Conservation (phyloP, 441 rosid species). For the Omphalea diandra region DNA sequence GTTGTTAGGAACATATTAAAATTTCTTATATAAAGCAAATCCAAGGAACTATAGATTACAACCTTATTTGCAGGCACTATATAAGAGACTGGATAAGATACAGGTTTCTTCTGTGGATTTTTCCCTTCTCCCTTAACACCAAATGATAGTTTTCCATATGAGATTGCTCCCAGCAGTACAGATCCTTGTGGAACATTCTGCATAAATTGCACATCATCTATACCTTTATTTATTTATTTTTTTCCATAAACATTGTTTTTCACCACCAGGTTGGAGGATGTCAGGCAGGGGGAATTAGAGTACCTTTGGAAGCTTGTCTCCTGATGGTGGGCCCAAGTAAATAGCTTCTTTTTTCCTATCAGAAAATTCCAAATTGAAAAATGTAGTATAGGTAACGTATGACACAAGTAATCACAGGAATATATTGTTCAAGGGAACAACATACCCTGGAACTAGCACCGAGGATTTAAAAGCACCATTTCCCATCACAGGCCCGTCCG, state of each 20-base stretch:
- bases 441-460: conserved; percentile 84
- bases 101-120: conserved; percentile 68
- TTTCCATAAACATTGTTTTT: background rate
- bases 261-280: background rate
- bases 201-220: conserved; percentile 28
- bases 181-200: conserved; percentile 89
- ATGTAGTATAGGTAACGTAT: conserved; percentile 10
- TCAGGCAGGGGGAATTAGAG: conserved; percentile 15
- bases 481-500: conserved; percentile 93
- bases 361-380: conserved; percentile 25
- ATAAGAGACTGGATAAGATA: conserved; percentile 60
- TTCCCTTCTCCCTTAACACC: conserved; percentile 46
- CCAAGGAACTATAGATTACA: conserved; percentile 17
- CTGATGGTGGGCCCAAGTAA: conserved; percentile 77
- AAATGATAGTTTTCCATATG: conserved; percentile 68
- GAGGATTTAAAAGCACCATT: conserved; percentile 85
- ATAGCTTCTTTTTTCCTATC: conserved; percentile 80
- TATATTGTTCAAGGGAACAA: conserved; percentile 19
- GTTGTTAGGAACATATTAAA: conserved; percentile 2
- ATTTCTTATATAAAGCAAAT: conserved; percentile 1
- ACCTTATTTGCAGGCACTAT: conserved; percentile 94
- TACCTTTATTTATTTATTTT: background rate
- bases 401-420: conserved; percentile 16
- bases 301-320: conserved; percentile 98
- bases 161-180: conserved; percentile 72